Conservation (phyloP, 139 green algal genomes). For the Spirogloea muscicola region DNA sequence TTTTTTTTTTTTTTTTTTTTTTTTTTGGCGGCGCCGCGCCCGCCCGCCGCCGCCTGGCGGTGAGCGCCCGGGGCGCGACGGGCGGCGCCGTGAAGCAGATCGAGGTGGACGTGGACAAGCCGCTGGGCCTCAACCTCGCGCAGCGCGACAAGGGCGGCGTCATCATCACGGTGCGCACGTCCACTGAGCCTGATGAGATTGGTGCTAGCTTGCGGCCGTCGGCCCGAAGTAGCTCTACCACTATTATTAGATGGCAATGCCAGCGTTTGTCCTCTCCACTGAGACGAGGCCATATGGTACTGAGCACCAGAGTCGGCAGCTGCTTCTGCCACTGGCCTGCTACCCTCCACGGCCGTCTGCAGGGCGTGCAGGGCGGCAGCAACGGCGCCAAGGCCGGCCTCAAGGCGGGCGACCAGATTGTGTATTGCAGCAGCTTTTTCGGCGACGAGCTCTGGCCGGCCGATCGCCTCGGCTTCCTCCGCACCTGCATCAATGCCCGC, state of each 20-base stretch:
- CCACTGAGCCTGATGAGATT: too few relatives aligned
- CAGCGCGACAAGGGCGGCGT: conserved; percentile 26
- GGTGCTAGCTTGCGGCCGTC: neutral
- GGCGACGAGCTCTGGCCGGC: conserved; percentile 95
- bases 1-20: too few relatives aligned
- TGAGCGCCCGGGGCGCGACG: too few relatives aligned
- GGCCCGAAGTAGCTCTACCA: neutral
- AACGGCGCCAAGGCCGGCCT: conserved; percentile 91
- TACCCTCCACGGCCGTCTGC: conserved; percentile 4
- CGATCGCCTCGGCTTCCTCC: conserved; percentile 59
- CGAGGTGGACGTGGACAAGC: conserved; percentile 48
- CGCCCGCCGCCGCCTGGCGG: too few relatives aligned
- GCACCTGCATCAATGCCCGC: conserved; percentile 66
- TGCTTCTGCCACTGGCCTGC: too few relatives aligned
- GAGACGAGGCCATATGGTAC: too few relatives aligned
- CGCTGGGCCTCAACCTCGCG: conserved; percentile 24
- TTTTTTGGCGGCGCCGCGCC: too few relatives aligned
- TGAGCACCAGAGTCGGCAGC: too few relatives aligned
- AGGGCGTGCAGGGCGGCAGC: conserved; percentile 49
- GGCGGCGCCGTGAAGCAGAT: conserved; percentile 27
- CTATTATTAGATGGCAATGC: neutral
- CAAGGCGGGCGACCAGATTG: conserved; percentile 59
- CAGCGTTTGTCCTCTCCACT: neutral
- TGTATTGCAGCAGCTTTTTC: conserved; percentile 80
- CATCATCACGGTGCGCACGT: conserved; percentile 21